A percentile compares a stretch with the other conserved stretches of the same genome.
phyloP scores from a whole-genome alignment of 2,329 filamentous ascomycete genomes.

The Botrytis squamosa region DNA sequence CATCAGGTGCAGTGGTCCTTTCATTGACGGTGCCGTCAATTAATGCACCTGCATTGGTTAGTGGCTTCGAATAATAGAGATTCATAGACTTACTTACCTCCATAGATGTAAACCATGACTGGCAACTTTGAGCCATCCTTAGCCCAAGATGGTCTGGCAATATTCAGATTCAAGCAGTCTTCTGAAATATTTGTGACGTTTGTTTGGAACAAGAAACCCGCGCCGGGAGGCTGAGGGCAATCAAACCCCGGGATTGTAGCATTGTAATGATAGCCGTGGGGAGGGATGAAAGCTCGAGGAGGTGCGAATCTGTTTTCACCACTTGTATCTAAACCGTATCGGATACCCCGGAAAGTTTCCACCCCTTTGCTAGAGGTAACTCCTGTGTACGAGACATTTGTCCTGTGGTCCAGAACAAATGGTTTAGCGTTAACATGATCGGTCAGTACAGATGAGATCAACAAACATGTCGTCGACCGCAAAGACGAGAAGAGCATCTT shows the following conservation, averaged over 20 bases:
- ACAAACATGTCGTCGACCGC: not conserved
- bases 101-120: slow-evolving; percentile 68
- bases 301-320: slow-evolving; percentile 47
- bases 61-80: slow-evolving; percentile 21
- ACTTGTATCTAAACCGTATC: slow-evolving; percentile 48
- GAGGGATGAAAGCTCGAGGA: slow-evolving; percentile 41
- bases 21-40: slow-evolving; percentile 25
- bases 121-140: slow-evolving; percentile 55
- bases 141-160: slow-evolving; percentile 56
- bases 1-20: slow-evolving; percentile 42
- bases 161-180: slow-evolving; percentile 60
- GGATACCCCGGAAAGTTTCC: slow-evolving; percentile 49
- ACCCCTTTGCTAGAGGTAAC: slow-evolving; percentile 44
- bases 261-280: slow-evolving; percentile 40
- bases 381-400: slow-evolving; percentile 45
- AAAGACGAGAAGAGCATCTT: not conserved
- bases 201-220: slow-evolving; percentile 39
- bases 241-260: slow-evolving; percentile 45
- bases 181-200: slow-evolving; percentile 48
- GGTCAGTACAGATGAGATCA: not conserved
- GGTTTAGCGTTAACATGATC: slow-evolving; percentile 13
- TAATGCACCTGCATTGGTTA: slow-evolving; percentile 22
- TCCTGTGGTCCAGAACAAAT: slow-evolving; percentile 29
- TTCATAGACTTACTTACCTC: slow-evolving; percentile 49
- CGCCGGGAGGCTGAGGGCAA: slow-evolving; percentile 46